phyloP scores from a whole-genome alignment of 495 filamentous ascomycete species.

The Penicillium flavigenum region DNA sequence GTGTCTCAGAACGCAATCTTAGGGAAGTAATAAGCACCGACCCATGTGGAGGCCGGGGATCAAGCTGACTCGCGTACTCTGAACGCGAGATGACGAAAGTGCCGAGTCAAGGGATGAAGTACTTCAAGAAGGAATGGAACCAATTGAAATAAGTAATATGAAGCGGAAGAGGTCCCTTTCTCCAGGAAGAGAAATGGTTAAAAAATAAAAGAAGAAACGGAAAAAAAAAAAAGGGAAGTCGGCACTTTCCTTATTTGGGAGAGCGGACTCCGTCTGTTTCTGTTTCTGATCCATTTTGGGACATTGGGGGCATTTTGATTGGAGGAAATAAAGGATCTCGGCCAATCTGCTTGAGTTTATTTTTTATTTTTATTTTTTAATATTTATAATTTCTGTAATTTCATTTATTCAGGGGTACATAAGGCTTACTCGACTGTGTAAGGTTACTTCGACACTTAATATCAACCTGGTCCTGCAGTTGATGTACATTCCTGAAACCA shows the following conservation, averaged over 20 bases:
- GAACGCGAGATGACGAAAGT: conserved; percentile 11
- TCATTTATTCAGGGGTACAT: not conserved
- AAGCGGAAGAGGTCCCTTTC: not conserved
- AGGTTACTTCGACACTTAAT: not conserved
- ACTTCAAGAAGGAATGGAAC: conserved; percentile 9
- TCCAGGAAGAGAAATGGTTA: not conserved
- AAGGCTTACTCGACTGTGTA: too few species aligned
- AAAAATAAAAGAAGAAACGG: not conserved
- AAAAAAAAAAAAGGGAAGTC: not conserved
- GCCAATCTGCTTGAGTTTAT: not conserved
- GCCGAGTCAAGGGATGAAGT: conserved; percentile 7
- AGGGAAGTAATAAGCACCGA: conserved; percentile 7
- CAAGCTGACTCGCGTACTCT: not conserved
- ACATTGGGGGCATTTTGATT: not conserved
- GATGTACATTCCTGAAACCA: not conserved
- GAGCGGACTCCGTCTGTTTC: not conserved
- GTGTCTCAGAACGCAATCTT: conserved; percentile 11
- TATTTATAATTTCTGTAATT: too few species aligned
- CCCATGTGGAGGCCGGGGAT: conserved; percentile 9
- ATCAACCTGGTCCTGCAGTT: conserved; percentile 1
- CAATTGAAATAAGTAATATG: not conserved
- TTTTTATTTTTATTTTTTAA: not conserved
- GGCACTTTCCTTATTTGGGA: conserved; percentile 6
- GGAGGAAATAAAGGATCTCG: conserved; percentile 1
- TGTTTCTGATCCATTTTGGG: not conserved